phyloP scores from a whole-genome alignment of 805 yeast genomes.

The Metschnikowia borealis region DNA sequence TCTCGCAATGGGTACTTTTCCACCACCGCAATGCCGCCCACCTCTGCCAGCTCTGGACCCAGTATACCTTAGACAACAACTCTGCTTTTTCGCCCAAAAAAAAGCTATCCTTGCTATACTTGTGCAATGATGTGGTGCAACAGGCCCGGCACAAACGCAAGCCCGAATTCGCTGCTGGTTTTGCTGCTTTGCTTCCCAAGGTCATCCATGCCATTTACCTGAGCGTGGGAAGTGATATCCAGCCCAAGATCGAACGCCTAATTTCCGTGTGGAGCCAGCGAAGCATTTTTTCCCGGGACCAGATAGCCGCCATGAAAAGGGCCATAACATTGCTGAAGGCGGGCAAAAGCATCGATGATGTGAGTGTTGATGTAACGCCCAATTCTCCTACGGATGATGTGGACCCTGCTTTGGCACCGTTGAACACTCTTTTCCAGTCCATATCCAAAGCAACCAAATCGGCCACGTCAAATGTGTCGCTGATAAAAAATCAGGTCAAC shows the following conservation, averaged over 20 bases:
- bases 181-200: conserved; percentile 46
- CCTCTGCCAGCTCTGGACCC: conserved; percentile 53
- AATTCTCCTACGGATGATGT: conserved; percentile 8
- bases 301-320: conserved; percentile 26
- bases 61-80: conserved; percentile 23
- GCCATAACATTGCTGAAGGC: conserved; percentile 21
- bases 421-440: conserved; percentile 29
- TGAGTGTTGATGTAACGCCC: not conserved
- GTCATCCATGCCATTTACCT: conserved; percentile 33
- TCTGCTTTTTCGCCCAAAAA: conserved; percentile 20
- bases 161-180: conserved; percentile 55
- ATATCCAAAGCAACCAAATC: conserved; percentile 22
- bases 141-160: conserved; percentile 63
- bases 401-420: conserved; percentile 29
- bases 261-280: conserved; percentile 59
- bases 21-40: conserved; percentile 56
- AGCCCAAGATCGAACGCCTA: conserved; percentile 47
- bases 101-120: conserved; percentile 57
- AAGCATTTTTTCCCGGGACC: conserved; percentile 34
- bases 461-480: conserved; percentile 29
- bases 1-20: conserved; percentile 70
- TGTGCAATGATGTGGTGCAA: conserved; percentile 80
- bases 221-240: conserved; percentile 31
- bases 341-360: conserved; percentile 7
- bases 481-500: conserved; percentile 36